Conservation (phyloP, 148 eudicot genomes). For the Drosera capensis region DNA sequence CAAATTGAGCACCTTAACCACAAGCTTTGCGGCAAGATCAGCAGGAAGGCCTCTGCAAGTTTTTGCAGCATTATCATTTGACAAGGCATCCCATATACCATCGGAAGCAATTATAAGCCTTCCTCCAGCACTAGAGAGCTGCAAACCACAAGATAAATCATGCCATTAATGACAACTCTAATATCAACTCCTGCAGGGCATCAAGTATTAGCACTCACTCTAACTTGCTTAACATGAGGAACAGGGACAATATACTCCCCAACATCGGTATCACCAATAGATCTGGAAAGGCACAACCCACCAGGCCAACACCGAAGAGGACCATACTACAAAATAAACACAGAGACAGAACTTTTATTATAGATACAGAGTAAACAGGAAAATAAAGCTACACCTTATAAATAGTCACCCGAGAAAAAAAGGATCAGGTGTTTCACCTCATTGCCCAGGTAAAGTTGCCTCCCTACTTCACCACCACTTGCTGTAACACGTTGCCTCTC, state of each 20-base stretch:
- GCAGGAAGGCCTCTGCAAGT: conserved; percentile 91
- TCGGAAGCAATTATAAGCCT: conserved; percentile 96
- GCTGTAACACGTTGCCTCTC: conserved; percentile 93
- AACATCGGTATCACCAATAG: conserved; percentile 97
- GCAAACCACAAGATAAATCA: conserved; percentile 11
- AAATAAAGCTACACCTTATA: neutral
- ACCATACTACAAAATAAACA: conserved; percentile 47
- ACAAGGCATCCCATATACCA: conserved; percentile 93
- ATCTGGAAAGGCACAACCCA: conserved; percentile 93
- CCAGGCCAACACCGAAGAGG: conserved; percentile 99
- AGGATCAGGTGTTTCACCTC: conserved; percentile 32
- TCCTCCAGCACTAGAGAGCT: conserved; percentile 91
- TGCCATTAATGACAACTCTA: neutral
- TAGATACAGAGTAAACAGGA: neutral
- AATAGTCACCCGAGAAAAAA: neutral
- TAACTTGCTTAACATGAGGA: conserved; percentile 99
- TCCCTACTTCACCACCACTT: conserved; percentile 95
- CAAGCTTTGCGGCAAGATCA: conserved; percentile 93
- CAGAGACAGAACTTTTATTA: neutral
- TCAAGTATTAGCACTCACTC: conserved; percentile 24
- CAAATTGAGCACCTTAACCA: conserved; percentile 58
- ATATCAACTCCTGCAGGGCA: neutral
- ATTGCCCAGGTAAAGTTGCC: conserved; percentile 73
- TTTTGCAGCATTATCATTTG: conserved; percentile 78
- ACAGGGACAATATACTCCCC: conserved; percentile 96